A percentile compares a stretch with the other conserved stretches of the same genome.
These are phyloP conservation scores for Nitzschia putrida DNA, from an alignment of 108 stramenopile genomes.

Conservation along the genomic window DNA sequence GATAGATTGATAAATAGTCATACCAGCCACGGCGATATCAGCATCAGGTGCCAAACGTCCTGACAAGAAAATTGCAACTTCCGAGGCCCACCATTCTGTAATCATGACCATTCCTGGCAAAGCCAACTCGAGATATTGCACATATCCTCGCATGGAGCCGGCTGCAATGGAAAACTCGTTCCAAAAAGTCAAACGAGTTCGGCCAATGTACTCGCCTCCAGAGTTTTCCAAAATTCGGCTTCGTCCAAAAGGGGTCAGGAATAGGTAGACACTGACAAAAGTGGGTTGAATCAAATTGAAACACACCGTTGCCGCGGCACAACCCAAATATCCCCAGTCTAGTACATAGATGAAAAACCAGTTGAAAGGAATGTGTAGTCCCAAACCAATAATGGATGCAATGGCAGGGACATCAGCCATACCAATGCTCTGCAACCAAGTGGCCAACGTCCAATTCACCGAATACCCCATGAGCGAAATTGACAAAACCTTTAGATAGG, in stretches of 20 bases:
- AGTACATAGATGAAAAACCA: constrained; percentile 51
- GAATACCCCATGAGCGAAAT: constrained; percentile 56
- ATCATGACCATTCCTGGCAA: constrained; percentile 72
- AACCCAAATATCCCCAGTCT: constrained; percentile 59
- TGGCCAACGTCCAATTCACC: constrained; percentile 57
- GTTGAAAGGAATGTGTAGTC: constrained; percentile 66
- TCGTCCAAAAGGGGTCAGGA: constrained; percentile 24
- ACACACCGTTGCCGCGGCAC: constrained; percentile 47
- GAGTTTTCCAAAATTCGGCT: constrained; percentile 34
- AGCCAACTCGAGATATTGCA: constrained; percentile 55
- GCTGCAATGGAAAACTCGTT: constrained; percentile 28
- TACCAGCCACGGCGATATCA: constrained; percentile 47
- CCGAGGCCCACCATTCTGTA: constrained; percentile 74
- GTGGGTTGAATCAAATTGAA: constrained; percentile 53
- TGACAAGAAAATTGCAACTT: constrained; percentile 60
- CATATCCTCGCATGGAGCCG: constrained; percentile 28
- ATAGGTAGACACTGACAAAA: constrained; percentile 38
- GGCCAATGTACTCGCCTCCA: constrained; percentile 29
- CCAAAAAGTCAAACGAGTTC: constrained; percentile 35
- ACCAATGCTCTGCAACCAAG: constrained; percentile 60
- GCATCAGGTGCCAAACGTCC: constrained; percentile 55
- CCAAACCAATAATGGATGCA: constrained; percentile 35
- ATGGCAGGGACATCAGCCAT: constrained; percentile 57
- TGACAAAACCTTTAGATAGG: constrained; percentile 48
- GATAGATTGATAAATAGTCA: constrained; percentile 74